Conservation (phyloP, 495 filamentous ascomycete genomes). For the Penicillium angulare region DNA sequence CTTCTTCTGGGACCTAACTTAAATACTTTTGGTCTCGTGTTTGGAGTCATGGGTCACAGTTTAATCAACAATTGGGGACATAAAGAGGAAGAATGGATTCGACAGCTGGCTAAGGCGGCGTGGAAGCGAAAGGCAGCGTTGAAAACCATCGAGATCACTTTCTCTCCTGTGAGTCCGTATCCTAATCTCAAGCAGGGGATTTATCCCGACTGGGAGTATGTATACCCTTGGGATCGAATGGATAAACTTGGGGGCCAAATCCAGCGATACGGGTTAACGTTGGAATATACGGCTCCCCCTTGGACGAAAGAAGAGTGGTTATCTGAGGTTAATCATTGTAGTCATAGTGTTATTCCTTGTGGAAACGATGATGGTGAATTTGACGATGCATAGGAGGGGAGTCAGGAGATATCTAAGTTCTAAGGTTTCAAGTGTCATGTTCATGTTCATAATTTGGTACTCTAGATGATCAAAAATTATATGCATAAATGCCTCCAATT, state of each 20-base stretch:
- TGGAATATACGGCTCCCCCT: neutral
- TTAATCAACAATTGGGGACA: constrained; percentile 12
- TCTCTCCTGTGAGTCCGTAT: constrained; percentile 2
- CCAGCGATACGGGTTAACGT: neutral
- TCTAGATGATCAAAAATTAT: too few relatives aligned
- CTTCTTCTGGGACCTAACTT: constrained; percentile 1
- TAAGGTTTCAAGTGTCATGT: too few relatives aligned
- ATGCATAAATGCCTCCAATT: too few relatives aligned
- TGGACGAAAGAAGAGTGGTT: constrained; percentile 13
- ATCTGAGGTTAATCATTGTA: neutral
- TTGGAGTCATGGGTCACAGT: constrained; percentile 8
- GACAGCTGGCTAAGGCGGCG: constrained; percentile 1
- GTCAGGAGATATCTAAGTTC: too few relatives aligned
- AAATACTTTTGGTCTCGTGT: constrained; percentile 3
- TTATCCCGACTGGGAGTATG: constrained; percentile 8
- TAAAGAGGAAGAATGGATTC: constrained; percentile 7
- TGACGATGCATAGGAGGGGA: too few relatives aligned
- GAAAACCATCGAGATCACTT: neutral
- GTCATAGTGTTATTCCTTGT: neutral
- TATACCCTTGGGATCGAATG: constrained; percentile 10
- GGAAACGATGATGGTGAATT: neutral
- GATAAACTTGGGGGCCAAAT: neutral
- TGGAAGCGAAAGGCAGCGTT: neutral
- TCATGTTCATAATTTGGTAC: too few relatives aligned
- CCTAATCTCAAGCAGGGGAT: constrained; percentile 3